A percentile compares a stretch with the other conserved stretches of the same genome.
These are phyloP conservation scores for Psidium friedrichsthalianum DNA, from an alignment of 345 rosid genomes.

Conservation along the genomic window DNA sequence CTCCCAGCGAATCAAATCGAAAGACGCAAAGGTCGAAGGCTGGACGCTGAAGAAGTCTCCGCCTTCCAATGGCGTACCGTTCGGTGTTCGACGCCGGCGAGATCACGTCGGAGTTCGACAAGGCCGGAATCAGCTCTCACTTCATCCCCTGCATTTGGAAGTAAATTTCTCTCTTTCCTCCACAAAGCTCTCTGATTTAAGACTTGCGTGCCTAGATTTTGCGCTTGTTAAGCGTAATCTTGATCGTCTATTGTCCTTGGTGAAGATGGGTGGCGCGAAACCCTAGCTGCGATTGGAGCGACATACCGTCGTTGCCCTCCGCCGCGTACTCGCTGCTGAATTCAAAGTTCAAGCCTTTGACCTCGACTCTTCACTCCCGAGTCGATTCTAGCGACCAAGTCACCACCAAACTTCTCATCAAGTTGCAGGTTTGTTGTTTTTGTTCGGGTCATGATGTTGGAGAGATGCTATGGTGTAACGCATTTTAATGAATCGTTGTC, in stretches of 20 bases:
- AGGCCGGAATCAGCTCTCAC: conserved; percentile 43
- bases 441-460: not conserved
- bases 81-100: conserved; percentile 69
- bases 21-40: not conserved
- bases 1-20: not conserved
- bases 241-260: not conserved
- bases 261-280: conserved; percentile 51
- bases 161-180: conserved; percentile 3
- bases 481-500: not conserved
- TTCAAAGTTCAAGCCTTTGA: conserved; percentile 67
- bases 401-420: conserved; percentile 76
- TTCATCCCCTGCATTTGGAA: conserved; percentile 75
- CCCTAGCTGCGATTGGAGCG: conserved; percentile 67
- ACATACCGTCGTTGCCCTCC: conserved; percentile 63
- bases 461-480: not conserved
- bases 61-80: conserved; percentile 8
- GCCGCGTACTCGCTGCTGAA: conserved; percentile 60
- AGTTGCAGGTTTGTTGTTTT: conserved; percentile 46
- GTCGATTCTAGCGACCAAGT: conserved; percentile 67
- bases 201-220: not conserved
- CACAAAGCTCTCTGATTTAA: not conserved
- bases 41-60: not conserved
- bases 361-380: conserved; percentile 63
- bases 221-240: not conserved
- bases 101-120: conserved; percentile 42